These are phyloP conservation scores for Jacaranda mimosifolia DNA, from an alignment of 257 asterid species.

Conservation along the genomic window DNA sequence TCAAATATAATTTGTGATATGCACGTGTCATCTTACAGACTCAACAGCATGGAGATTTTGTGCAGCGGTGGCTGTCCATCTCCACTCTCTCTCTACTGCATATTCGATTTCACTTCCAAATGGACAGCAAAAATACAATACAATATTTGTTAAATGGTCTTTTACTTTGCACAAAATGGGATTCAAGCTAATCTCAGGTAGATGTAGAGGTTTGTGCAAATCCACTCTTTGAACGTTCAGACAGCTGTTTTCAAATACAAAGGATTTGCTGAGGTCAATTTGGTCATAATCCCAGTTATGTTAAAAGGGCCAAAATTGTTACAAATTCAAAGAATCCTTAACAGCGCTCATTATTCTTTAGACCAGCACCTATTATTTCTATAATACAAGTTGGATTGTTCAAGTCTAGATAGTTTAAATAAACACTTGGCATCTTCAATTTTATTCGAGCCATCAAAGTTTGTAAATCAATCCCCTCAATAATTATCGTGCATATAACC, in stretches of 20 bases:
- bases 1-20: background rate
- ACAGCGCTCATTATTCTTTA: no score
- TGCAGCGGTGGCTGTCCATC: constrained; percentile 28
- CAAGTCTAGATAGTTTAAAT: no score
- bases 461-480: no score
- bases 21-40: constrained; percentile 34
- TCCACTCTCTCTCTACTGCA: background rate
- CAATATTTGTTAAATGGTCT: constrained; percentile 35
- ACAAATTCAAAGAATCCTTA: background rate
- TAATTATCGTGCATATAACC: no score
- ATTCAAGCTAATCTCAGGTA: constrained; percentile 35
- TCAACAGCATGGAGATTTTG: constrained; percentile 33
- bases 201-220: background rate
- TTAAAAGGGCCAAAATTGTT: background rate
- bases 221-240: constrained; percentile 19
- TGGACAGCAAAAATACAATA: background rate
- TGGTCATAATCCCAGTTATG: background rate
- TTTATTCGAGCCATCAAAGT: no score
- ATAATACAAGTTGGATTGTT: no score
- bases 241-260: constrained; percentile 34
- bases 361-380: no score
- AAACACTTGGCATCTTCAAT: no score
- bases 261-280: constrained; percentile 2
- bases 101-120: constrained; percentile 17
- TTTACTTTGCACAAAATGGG: constrained; percentile 31